phyloP scores from a whole-genome alignment of 1,284 basidiomycete species.

The Fomes fomentarius region DNA sequence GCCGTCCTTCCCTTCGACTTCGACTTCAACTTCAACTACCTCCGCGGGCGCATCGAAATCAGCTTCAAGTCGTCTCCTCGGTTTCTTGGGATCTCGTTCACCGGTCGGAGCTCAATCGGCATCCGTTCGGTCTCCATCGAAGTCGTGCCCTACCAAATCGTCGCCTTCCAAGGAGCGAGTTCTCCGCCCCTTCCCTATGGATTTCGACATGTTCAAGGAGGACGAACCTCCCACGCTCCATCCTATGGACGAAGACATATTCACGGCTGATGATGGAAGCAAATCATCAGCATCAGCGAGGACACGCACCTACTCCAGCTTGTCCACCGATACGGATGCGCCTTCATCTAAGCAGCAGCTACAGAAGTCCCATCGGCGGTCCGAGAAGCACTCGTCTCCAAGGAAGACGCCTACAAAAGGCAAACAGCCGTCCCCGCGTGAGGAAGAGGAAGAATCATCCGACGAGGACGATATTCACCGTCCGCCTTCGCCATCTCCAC shows the following conservation, averaged over 20 bases:
- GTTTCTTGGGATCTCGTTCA: slow-evolving; percentile 7
- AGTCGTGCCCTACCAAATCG: neutral
- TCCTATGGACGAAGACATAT: slow-evolving; percentile 9
- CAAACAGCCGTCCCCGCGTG: neutral
- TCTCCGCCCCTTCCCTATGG: slow-evolving; percentile 29
- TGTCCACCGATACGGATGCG: slow-evolving; percentile 10
- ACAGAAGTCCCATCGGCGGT: slow-evolving; percentile 32
- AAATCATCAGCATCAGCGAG: slow-evolving; percentile 6
- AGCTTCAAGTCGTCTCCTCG: slow-evolving; percentile 13
- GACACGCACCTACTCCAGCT: slow-evolving; percentile 12
- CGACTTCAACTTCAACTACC: neutral
- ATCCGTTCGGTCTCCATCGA: neutral
- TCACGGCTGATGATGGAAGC: slow-evolving; percentile 1
- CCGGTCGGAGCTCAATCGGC: too few relatives aligned
- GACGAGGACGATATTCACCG: neutral
- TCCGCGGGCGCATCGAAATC: neutral
- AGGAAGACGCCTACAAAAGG: slow-evolving; percentile 3
- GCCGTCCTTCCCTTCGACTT: neutral
- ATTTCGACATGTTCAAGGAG: slow-evolving; percentile 14
- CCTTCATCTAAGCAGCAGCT: slow-evolving; percentile 10
- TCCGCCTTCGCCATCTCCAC: slow-evolving; percentile 17
- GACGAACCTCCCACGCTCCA: neutral
- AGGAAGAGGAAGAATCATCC: slow-evolving; percentile 16
- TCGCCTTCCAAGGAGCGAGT: slow-evolving; percentile 7
- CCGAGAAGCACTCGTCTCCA: slow-evolving; percentile 29